phyloP scores from a whole-genome alignment of 1,284 basidiomycete genomes.

The Lentinula novae-zelandiae region DNA sequence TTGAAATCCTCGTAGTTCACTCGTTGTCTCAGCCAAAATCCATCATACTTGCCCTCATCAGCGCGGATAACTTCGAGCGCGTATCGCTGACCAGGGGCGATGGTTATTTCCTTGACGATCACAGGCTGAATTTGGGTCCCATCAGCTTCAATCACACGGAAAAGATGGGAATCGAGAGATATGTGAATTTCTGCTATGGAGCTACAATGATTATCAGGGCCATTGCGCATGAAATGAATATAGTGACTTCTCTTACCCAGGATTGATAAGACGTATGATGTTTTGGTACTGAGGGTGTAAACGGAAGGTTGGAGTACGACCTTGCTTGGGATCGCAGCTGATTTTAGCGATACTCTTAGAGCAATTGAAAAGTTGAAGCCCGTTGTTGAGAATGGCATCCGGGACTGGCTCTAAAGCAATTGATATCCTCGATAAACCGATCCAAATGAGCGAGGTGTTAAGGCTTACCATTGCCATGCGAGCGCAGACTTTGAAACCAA shows the following conservation, averaged over 20 bases:
- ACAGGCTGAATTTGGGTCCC: conserved; percentile 6
- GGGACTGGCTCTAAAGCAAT: conserved; percentile 9
- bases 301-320: background rate
- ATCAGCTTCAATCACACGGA: conserved; percentile 11
- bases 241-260: background rate
- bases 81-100: conserved; percentile 10
- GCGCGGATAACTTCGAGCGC: background rate
- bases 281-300: conserved; percentile 5
- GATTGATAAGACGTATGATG: conserved; percentile 9
- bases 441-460: background rate
- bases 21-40: conserved; percentile 11
- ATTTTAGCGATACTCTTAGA: conserved; percentile 9
- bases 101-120: conserved; percentile 6
- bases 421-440: background rate
- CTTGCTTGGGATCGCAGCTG: conserved; percentile 4
- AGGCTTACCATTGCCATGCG: conserved; percentile 9
- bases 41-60: background rate
- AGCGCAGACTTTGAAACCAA: conserved; percentile 13
- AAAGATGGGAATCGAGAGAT: conserved; percentile 7
- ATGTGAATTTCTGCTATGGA: conserved; percentile 9
- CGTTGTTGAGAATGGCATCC: conserved; percentile 10
- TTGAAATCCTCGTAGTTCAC: conserved; percentile 7
- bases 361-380: conserved; percentile 10
- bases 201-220: background rate
- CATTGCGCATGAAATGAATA: too few relatives aligned